Evolutionary conservation across 768 basidiomycete species (phyloP), one percentile per base, ranked within the genome.

Genomic region (Stropharia rugosoannulata): DNA sequence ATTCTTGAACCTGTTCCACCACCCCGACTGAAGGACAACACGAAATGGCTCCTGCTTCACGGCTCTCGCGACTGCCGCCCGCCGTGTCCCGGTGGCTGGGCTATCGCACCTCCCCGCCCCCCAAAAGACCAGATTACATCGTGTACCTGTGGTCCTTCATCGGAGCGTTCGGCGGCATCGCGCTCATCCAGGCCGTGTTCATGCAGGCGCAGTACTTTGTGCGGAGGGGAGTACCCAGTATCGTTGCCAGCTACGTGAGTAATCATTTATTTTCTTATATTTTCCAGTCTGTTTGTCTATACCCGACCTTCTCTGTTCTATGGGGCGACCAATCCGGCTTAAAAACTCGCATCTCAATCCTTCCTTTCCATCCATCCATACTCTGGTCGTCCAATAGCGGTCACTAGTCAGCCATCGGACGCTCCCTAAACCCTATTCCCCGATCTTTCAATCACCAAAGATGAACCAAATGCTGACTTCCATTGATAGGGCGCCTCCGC

Each of bases 91-190:
- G 65, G 52, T 80, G 78, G 78, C 61, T 80, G 13, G 79, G 79
- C 1, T 78, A 78, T 61, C 75, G 78, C 25, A 61, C 70, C 13
- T 49, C 61, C 2, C 70, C 70, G 5, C 71, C 72, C 6, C 63
- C 68, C 1, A 68, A 68, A 38, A 60, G 46, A 3, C 66, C 73
- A 0, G 60, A 73, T 29, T 72, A 75, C 56, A 63, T 75, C 16
- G 59, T 78, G 25, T 81, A 76, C 74, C 35, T 79, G 8, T 83
- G 80, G 80, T 79, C 82, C 0, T 83, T 81, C 61, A 60, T 83
- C 12, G 80, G 76, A 25, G 73, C 82, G 0, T 82, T 83, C 61
- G 71, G 72, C 49, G 80, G 79, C 4, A 73, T 83, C 48, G 72
- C 80, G 0, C 54, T 77, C 37, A 72, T 84, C 44, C 81, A 83